Percentiles rank a stretch among this genome's conserved stretches.
These are phyloP conservation scores for Aspergillus versicolor DNA, from an alignment of 2,329 filamentous ascomycete species.

Conservation along the genomic window DNA sequence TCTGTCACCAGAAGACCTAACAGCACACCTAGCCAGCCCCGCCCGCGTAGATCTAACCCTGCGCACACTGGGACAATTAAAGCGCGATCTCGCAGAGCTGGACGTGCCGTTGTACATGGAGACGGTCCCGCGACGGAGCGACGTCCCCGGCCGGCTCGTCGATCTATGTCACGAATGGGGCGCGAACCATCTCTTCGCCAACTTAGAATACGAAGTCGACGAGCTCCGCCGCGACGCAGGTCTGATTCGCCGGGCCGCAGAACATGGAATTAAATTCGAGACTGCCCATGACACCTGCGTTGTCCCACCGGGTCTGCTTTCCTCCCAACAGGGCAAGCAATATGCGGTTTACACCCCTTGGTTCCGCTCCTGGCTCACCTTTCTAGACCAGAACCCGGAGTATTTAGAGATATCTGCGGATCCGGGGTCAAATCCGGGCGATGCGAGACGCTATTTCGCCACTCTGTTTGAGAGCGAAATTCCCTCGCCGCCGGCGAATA, in stretches of 20 bases:
- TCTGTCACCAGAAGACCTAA: slow-evolving; percentile 78
- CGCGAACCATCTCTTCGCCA: slow-evolving; percentile 73
- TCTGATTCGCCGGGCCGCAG: slow-evolving; percentile 61
- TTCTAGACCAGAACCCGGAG: slow-evolving; percentile 68
- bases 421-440: slow-evolving; percentile 56
- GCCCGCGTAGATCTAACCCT: slow-evolving; percentile 77
- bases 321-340: slow-evolving; percentile 69
- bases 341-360: slow-evolving; percentile 84
- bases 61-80: slow-evolving; percentile 66
- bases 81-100: slow-evolving; percentile 64
- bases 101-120: slow-evolving; percentile 78
- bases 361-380: slow-evolving; percentile 72
- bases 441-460: slow-evolving; percentile 49
- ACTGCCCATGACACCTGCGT: slow-evolving; percentile 79
- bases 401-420: slow-evolving; percentile 62
- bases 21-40: slow-evolving; percentile 73
- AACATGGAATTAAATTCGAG: slow-evolving; percentile 67
- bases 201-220: slow-evolving; percentile 90
- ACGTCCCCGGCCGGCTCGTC: slow-evolving; percentile 61
- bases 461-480: slow-evolving; percentile 61
- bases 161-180: slow-evolving; percentile 70
- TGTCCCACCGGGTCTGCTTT: slow-evolving; percentile 69
- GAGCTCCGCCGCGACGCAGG: slow-evolving; percentile 75
- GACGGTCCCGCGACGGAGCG: slow-evolving; percentile 64
- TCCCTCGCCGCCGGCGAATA: slow-evolving; percentile 63